Evolutionary conservation across 768 basidiomycete genomes (phyloP), one percentile per base, ranked within the genome.

Genomic region (Russula griseocarnosa): DNA sequence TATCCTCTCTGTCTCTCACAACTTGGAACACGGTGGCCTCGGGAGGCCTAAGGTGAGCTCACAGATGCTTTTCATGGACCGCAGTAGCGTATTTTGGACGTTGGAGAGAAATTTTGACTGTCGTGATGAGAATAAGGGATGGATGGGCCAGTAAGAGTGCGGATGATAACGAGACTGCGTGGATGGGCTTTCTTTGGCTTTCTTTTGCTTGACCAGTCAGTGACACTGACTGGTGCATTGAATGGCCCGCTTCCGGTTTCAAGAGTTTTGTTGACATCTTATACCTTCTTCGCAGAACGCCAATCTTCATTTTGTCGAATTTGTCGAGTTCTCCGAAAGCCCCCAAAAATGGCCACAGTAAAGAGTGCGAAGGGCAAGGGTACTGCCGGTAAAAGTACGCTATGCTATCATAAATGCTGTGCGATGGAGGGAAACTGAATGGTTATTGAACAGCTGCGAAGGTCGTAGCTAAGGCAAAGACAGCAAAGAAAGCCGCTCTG

Each of bases 401-500:
- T 20, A 46, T 46, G n/a, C 10, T 46, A 46, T 8, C 44, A n/a
- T 46, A 3, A 16, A 20, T 32, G 42, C 59, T 32, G 18, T 24
- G 1, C 26, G 22, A 34, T 54, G 5, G 24, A 47, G 16, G n/a
- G n/a, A 36, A 5, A 40, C 51, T 40, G 28, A 60, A 20, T 16
- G 14, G 16, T 38, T 16, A n/a, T 28, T 34, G 1, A 26, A 54
- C 32, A 51, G 59, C 22, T 24, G 18, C 59, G 51, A 62, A 74
- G 69, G 40, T 30, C 2, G 78, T 76, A 40, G 71, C 80, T 69
- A 95, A 95, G 79, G 94, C 94, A 72, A 93, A 94, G 81, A 81
- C 88, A 49, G 94, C 97, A 50, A 97, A 95, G 82, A 98, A 98
- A 82, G 94, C 95, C 13, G 95, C 88, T 61, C 83, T 98, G 60